Evolutionary conservation across 768 basidiomycete genomes (phyloP), one percentile per base, ranked within the genome.

Genomic region (Leccinum olivaceopallidum): DNA sequence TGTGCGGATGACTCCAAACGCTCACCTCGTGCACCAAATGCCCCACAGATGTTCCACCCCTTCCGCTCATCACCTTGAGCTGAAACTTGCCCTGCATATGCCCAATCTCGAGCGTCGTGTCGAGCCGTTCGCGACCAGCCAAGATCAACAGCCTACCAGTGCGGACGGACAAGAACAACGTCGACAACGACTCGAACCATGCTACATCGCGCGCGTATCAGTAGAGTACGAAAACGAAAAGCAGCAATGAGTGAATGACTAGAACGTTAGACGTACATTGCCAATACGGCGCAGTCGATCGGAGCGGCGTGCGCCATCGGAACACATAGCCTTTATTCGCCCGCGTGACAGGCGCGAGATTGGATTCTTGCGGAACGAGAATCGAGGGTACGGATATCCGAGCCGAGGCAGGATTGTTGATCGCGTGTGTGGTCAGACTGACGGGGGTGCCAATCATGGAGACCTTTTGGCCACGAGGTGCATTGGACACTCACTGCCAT

Each of bases 41-140:
- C 0, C 97, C 96, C 1, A 93, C 92, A 18, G 48, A 18, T 7
- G 58, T 14, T n/a, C 65, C 61, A 36, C 87, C 86, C 9, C 86
- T 83, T 1, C 65, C 65, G 3, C 12, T 53, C 61, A 96, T 82
- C 39, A 99, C 94, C 24, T 83, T 88, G 72, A 98, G 82, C 75
- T 98, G 96, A 75, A 98, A 99, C 73, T 97, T 98, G 68, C 89
- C 92, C 72, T 89, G 93, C 94, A 96, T 95, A 70, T 95, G 94
- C 1, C 90, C 97, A 54, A 98, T 94, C 89, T 96, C 97, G 51
- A 99, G 81, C 65, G 93, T 87, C 66, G 85, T 89, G 69, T 99
- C 97, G 5, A 98, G 83, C 18, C 95, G 81, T 66, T 99, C 97
- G 18, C 95, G 87, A 0, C 95, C 96, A 0, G 97, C 97, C 16